Evolutionary conservation across 139 green algal species (phyloP).

Genomic region (Ettlia oleoabundans): DNA sequence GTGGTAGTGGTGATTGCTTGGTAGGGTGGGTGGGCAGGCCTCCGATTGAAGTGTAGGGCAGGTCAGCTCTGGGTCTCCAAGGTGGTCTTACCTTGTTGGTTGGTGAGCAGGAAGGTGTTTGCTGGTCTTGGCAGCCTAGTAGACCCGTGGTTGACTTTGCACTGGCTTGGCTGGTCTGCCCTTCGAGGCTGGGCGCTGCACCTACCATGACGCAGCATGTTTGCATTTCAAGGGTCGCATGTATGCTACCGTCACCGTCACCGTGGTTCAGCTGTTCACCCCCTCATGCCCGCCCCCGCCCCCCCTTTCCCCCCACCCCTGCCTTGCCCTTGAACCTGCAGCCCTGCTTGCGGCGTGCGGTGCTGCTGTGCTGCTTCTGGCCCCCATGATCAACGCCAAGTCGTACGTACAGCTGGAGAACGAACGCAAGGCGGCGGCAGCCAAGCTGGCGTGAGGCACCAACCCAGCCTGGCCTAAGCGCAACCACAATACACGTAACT

Average conservation of each 20-base stretch:
- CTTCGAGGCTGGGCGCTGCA: too few relatives aligned
- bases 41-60: too few relatives aligned
- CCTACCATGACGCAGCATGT: too few relatives aligned
- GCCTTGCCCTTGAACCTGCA: constrained; percentile 17
- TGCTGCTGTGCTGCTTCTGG: constrained; percentile 84
- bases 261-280: not conserved
- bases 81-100: too few relatives aligned
- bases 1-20: not conserved
- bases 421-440: constrained; percentile 2
- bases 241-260: not conserved
- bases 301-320: too few relatives aligned
- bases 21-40: not conserved
- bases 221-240: not conserved
- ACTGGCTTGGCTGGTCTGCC: too few relatives aligned
- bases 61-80: too few relatives aligned
- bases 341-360: constrained; percentile 84
- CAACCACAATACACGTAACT: not conserved
- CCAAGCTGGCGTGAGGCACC: constrained; percentile 18
- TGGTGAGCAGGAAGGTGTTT: too few relatives aligned
- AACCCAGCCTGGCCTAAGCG: not conserved
- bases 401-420: constrained; percentile 77
- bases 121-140: too few relatives aligned
- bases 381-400: constrained; percentile 90
- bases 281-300: not conserved
- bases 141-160: too few relatives aligned